Evolutionary conservation across 495 filamentous ascomycete genomes (phyloP), one percentile per base, ranked within the genome.

Genomic region (Aspergillus bertholletiae): DNA sequence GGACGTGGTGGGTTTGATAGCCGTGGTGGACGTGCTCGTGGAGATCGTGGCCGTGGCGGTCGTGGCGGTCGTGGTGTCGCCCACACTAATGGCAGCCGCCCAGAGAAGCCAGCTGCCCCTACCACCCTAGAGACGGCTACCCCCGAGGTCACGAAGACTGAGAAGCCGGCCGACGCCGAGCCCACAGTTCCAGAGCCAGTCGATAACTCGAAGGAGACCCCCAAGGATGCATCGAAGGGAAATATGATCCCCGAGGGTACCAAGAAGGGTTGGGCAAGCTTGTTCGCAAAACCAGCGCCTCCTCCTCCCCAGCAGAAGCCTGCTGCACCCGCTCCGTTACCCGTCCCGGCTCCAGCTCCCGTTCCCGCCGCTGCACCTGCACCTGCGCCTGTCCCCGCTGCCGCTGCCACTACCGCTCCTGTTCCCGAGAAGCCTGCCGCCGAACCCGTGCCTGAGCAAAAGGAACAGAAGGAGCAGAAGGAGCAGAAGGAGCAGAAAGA

Each of bases 31-130:
- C 87, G 89, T 60, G 84, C 84, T 63, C 84, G 90, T 66, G 87
- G 84, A 62, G 81, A 81, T 60, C 86, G 89, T 62, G 87, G 88
- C 59, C 86, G 91, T 70, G 87, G 89, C 61, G 83, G 82, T 61
- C 83, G 88, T 64, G 84, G 87, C 65, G 86, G 84, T 48, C 80
- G 89, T 58, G 83, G 80, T 46, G 86, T 81, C 56, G 77, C 81
- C 57, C 54, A 55, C 59, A 73, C 74, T 47, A 81, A 84, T 59
- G 79, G 84, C 58, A 73, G 75, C 66, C 72, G 73, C 61, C 51
- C 63, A 30, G 66, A 67, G 63, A 65, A 66, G 60, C 64, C 70
- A 68, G 66, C 70, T 65, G 71, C 73, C 46, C 66, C 73, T 55
- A 64, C 68, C 78, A 68, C 77, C 76, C 75, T 55, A 23, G 57